These are phyloP conservation scores for Aureoboletus auriporus DNA, from an alignment of 768 basidiomycete genomes.

Conservation along the genomic window DNA sequence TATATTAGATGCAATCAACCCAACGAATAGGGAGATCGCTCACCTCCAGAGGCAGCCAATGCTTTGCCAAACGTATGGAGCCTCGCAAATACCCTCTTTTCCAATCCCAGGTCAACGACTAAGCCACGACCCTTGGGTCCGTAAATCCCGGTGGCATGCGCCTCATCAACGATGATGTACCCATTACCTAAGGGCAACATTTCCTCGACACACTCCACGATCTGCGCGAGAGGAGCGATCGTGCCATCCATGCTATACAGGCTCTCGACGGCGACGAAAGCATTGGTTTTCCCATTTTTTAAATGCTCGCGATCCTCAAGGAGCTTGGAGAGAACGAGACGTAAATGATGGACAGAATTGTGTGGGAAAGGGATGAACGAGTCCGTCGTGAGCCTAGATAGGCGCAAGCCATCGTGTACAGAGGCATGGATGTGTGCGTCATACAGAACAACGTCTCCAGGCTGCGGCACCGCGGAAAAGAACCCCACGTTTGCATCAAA, in stretches of 20 bases:
- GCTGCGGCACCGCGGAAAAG: conserved; percentile 76
- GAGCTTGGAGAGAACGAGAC: conserved; percentile 40
- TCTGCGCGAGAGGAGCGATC: conserved; percentile 65
- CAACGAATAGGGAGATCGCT: conserved; percentile 23
- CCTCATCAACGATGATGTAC: conserved; percentile 86
- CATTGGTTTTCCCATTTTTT: conserved; percentile 37
- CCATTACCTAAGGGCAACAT: conserved; percentile 59
- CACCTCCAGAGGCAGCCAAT: conserved; percentile 80
- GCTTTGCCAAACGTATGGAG: conserved; percentile 95
- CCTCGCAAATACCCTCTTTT: conserved; percentile 67
- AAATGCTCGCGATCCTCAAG: conserved; percentile 35
- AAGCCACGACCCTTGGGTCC: conserved; percentile 75
- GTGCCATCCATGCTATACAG: conserved; percentile 98
- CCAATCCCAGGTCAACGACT: conserved; percentile 65
- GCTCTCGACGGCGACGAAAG: conserved; percentile 85
- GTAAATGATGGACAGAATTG: conserved; percentile 58
- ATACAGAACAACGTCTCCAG: conserved; percentile 71
- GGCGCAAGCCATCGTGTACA: conserved; percentile 87
- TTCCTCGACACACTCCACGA: conserved; percentile 60
- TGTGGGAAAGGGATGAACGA: conserved; percentile 58
- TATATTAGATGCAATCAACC: not conserved
- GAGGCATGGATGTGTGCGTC: conserved; percentile 90
- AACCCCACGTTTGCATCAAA: conserved; percentile 91
- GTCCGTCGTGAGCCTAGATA: conserved; percentile 42
- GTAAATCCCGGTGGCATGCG: conserved; percentile 90